Evolutionary conservation across 1,139 yeast species (phyloP).

Genomic region (Candida sp.): DNA sequence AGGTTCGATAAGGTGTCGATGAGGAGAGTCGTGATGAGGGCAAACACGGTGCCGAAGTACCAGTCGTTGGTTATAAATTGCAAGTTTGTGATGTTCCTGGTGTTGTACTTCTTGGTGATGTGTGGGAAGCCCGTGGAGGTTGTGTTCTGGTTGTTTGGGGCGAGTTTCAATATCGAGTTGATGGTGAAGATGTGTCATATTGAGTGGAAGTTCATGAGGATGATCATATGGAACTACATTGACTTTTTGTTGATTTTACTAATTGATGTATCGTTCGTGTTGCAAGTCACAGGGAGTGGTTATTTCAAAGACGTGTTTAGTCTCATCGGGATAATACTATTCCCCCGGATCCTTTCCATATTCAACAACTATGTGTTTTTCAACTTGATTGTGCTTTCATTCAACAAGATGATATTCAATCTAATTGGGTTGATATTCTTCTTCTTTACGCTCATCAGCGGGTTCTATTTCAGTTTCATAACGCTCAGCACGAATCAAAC

Average conservation of each 20-base stretch:
- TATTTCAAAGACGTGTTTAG: conserved; percentile 40
- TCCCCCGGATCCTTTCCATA: conserved; percentile 58
- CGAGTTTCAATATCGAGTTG: conserved; percentile 42
- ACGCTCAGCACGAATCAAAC: conserved; percentile 52
- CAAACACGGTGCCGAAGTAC: conserved; percentile 46
- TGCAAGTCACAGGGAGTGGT: conserved; percentile 20
- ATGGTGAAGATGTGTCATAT: conserved; percentile 46
- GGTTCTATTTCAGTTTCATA: conserved; percentile 61
- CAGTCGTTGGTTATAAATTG: conserved; percentile 46
- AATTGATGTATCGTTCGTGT: conserved; percentile 33
- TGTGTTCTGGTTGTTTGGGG: conserved; percentile 38
- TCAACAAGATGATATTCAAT: conserved; percentile 59
- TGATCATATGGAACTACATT: conserved; percentile 46
- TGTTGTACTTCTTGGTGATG: conserved; percentile 36
- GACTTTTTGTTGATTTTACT: conserved; percentile 37
- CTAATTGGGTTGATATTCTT: conserved; percentile 56
- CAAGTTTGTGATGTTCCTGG: conserved; percentile 35
- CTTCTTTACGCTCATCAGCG: conserved; percentile 56
- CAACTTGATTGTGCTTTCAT: conserved; percentile 55
- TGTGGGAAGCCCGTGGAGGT: conserved; percentile 30
- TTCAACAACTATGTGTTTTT: conserved; percentile 60
- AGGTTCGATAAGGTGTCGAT: conserved; percentile 34
- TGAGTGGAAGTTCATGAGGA: conserved; percentile 39
- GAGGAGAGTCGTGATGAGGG: conserved; percentile 30
- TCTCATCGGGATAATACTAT: conserved; percentile 53